Conservation (phyloP, 352 stramenopile species). For the Pythium brachiatum region DNA sequence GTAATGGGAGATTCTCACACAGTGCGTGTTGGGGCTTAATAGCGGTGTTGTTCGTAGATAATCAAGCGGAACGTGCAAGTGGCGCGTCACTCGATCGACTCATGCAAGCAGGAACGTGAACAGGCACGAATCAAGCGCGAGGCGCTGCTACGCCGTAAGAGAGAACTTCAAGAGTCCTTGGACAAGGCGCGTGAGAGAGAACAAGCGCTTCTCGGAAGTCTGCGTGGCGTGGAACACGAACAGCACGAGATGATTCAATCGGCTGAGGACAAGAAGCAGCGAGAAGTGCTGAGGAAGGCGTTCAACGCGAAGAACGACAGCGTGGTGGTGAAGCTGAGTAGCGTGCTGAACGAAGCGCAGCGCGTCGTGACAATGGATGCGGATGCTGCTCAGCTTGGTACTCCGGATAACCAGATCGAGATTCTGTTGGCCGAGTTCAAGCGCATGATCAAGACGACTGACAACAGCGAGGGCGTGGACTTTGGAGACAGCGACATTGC, state of each 20-base stretch:
- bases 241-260: background rate
- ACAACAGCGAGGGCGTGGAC: slow-evolving; percentile 30
- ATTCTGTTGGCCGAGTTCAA: slow-evolving; percentile 36
- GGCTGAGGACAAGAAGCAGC: slow-evolving; percentile 26
- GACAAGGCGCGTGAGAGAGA: slow-evolving; percentile 26
- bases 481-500: slow-evolving; percentile 41
- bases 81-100: slow-evolving; percentile 30
- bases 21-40: too few species aligned
- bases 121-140: slow-evolving; percentile 24
- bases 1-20: too few species aligned
- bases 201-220: slow-evolving; percentile 20
- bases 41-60: slow-evolving; percentile 15
- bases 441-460: slow-evolving; percentile 31
- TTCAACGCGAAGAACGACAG: slow-evolving; percentile 27
- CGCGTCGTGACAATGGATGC: background rate
- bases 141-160: slow-evolving; percentile 20
- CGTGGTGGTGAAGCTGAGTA: background rate
- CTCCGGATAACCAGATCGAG: slow-evolving; percentile 26
- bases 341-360: slow-evolving; percentile 9
- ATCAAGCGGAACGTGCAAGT: slow-evolving; percentile 37
- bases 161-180: slow-evolving; percentile 29
- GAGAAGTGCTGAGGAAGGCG: slow-evolving; percentile 29
- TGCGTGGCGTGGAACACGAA: slow-evolving; percentile 34
- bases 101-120: slow-evolving; percentile 35
- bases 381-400: background rate